Conservation (phyloP, 768 basidiomycete genomes). For the Artomyces pyxidatus region DNA sequence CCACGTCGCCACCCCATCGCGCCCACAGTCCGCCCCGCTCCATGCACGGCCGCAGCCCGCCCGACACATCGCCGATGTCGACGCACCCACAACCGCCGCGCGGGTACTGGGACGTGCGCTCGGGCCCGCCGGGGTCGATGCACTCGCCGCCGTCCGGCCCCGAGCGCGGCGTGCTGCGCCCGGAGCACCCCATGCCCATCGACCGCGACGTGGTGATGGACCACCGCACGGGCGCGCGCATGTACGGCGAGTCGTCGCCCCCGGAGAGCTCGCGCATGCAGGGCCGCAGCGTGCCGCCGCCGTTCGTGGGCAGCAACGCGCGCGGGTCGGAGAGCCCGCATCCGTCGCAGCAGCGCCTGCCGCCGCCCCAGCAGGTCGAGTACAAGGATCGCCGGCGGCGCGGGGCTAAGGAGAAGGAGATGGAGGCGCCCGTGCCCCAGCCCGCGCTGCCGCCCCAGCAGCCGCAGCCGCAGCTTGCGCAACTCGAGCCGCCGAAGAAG, state of each 20-base stretch:
- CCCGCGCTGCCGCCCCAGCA: conserved; percentile 29
- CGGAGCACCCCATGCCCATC: conserved; percentile 5
- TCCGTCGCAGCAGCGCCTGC: conserved; percentile 22
- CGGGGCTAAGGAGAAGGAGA: conserved; percentile 13
- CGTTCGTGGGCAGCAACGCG: conserved; percentile 23
- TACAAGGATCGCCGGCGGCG: conserved; percentile 37
- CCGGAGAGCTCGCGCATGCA: conserved; percentile 17
- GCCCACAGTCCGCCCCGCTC: conserved; percentile 39
- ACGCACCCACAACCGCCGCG: conserved; percentile 31
- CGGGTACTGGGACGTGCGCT: conserved; percentile 55
- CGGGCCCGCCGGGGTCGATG: conserved; percentile 28
- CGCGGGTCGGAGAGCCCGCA: conserved; percentile 56
- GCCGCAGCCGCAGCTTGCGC: too few relatives aligned
- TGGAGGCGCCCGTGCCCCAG: conserved; percentile 8
- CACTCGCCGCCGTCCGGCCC: conserved; percentile 16
- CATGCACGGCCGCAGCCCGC: conserved; percentile 21
- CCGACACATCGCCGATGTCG: conserved; percentile 50
- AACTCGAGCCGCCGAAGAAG: too few relatives aligned
- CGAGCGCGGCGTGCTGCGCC: conserved; percentile 3
- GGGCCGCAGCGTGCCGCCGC: conserved; percentile 14
- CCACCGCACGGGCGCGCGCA: conserved; percentile 26
- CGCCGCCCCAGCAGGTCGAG: conserved; percentile 30
- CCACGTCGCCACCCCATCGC: conserved; percentile 25
- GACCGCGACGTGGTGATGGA: conserved; percentile 1
- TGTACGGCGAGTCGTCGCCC: conserved; percentile 18